Evolutionary conservation across 140 eudicot species (phyloP), one percentile per base, ranked within the genome.

Genomic region (Cichorium intybus): DNA sequence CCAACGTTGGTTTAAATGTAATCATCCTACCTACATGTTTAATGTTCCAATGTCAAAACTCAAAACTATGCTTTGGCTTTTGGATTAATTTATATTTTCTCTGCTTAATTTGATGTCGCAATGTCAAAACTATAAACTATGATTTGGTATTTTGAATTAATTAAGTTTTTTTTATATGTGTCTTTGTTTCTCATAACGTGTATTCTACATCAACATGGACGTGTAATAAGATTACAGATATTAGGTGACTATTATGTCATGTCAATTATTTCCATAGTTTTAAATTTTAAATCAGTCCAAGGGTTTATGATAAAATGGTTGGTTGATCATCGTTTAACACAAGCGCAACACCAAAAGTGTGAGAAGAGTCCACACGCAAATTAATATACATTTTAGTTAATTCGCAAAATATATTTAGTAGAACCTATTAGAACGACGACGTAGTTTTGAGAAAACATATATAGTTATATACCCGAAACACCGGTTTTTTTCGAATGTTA

Each of bases 1-100:
- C 4, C 47, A 56, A 66, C 12, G 56, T 74, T 74, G 79, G 79
- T 74, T 43, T 66, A 66, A 66, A 49, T 74, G 79, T 74, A 66
- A 73, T 65, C 67, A 43, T 73, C 24, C n/a, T n/a, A n/a, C n/a
- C n/a, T 65, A 56, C 48, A 20, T 56, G 60, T 33, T 64, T 21
- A 55, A 74, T 74, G 47, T 61, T 64, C 69, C 51, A 58, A 49
- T 74, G 74, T 66, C 49, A 22, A 37, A 73, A 73, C 60, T 64
- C 43, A 18, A 33, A 66, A 74, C 55, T 64, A 56, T 65, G 62
- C 73, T 43, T 64, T 64, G 72, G 72, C 66, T 64, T 33, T 54
- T 35, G 59, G 10, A 18, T 50, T 33, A 23, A 6, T 74, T 27
- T 64, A 41, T 71, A 31, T 71, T 28, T 34, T 50, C 28, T 49